A percentile compares a stretch with the other conserved stretches of the same genome.
Conservation (phyloP, 805 yeast species). For the Wickerhamomyces hampshirensis region DNA sequence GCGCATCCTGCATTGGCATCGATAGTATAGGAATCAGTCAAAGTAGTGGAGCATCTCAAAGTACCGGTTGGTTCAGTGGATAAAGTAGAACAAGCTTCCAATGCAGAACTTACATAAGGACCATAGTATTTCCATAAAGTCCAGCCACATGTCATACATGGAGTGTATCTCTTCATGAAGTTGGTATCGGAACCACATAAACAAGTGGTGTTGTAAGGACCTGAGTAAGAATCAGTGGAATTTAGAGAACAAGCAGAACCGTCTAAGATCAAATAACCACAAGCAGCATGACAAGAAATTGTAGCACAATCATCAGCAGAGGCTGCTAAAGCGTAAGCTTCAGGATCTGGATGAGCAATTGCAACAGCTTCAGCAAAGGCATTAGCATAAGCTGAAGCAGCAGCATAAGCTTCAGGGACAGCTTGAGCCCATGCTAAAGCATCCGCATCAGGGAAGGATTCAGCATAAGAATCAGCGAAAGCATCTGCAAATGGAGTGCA, state of each 20-base stretch:
- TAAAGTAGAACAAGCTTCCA: slow-evolving; percentile 27
- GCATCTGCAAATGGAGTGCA: slow-evolving; percentile 1
- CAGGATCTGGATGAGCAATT: slow-evolving; percentile 28
- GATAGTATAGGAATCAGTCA: slow-evolving; percentile 17
- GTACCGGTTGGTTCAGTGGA: slow-evolving; percentile 36
- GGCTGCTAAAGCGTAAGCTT: slow-evolving; percentile 27
- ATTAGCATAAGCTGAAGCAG: slow-evolving; percentile 23
- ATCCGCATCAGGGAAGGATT: slow-evolving; percentile 5
- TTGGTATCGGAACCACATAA: slow-evolving; percentile 25
- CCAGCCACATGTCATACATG: slow-evolving; percentile 38
- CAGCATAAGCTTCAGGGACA: slow-evolving; percentile 20
- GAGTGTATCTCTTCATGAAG: slow-evolving; percentile 26
- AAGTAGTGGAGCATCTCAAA: slow-evolving; percentile 24
- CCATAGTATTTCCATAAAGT: slow-evolving; percentile 35
- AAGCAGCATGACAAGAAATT: slow-evolving; percentile 30
- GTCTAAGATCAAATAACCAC: slow-evolving; percentile 30
- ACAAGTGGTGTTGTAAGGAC: slow-evolving; percentile 29
- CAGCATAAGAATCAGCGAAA: background rate
- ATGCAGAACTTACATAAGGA: slow-evolving; percentile 25
- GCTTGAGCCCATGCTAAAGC: slow-evolving; percentile 21
- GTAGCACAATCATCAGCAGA: slow-evolving; percentile 28
- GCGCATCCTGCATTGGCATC: slow-evolving; percentile 16
- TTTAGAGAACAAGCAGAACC: slow-evolving; percentile 26
- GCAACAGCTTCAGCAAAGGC: slow-evolving; percentile 26
- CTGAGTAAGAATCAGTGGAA: slow-evolving; percentile 17